Conservation (phyloP, 75 land plant species). For the Adiantum capillusveneris region DNA sequence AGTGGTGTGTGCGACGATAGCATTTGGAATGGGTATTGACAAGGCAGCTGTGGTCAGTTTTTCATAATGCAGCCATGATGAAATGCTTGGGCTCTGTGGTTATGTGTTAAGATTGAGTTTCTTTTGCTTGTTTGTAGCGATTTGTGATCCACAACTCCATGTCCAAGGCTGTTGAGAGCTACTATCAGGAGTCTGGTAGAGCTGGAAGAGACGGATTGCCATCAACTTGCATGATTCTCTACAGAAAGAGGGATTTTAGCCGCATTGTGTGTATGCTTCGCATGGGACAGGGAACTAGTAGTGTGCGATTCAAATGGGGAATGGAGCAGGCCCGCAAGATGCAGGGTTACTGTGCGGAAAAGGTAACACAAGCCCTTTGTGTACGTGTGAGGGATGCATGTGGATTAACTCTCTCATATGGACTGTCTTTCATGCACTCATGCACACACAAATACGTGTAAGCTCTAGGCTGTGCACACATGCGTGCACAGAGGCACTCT, state of each 20-base stretch:
- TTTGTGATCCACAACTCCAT: constrained; percentile 82
- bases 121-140: constrained; percentile 45
- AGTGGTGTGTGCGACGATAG: constrained; percentile 82
- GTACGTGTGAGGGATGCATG: too few relatives aligned
- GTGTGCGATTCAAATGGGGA: constrained; percentile 43
- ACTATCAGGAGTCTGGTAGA: constrained; percentile 94
- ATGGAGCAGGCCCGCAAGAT: constrained; percentile 73
- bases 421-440: too few relatives aligned
- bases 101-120: too few relatives aligned
- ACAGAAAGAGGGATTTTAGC: constrained; percentile 88
- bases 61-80: too few relatives aligned
- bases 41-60: constrained; percentile 80
- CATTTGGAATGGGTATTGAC: constrained; percentile 96
- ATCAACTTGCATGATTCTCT: constrained; percentile 58
- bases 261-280: constrained; percentile 81
- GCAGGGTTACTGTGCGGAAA: constrained; percentile 75
- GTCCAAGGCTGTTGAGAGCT: constrained; percentile 88
- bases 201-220: constrained; percentile 75
- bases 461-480: too few relatives aligned
- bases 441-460: too few relatives aligned
- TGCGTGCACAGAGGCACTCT: too few relatives aligned
- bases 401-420: too few relatives aligned
- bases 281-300: constrained; percentile 34
- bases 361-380: constrained; percentile 38
- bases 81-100: too few relatives aligned